Conservation (phyloP, 495 filamentous ascomycete species). For the Neurospora hispaniola region DNA sequence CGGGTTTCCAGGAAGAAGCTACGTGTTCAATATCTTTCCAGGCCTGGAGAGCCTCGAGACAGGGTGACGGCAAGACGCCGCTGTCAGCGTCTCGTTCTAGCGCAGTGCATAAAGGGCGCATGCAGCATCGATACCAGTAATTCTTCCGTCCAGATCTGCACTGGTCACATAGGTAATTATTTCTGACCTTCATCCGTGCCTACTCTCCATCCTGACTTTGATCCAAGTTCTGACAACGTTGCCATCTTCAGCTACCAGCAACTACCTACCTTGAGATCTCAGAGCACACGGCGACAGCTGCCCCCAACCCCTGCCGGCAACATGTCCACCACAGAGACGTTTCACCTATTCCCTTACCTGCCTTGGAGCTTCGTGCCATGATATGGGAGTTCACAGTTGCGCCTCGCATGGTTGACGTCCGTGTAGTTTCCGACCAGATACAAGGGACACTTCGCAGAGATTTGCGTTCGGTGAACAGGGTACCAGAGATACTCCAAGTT, state of each 20-base stretch:
- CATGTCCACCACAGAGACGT: neutral
- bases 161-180: neutral
- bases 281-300: neutral
- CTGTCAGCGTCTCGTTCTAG: neutral
- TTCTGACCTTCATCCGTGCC: neutral
- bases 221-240: neutral
- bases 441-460: neutral
- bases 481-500: neutral
- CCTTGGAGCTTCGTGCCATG: neutral
- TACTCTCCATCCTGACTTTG: neutral
- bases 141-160: neutral
- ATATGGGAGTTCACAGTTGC: neutral
- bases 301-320: neutral
- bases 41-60: neutral
- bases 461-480: neutral
- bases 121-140: neutral
- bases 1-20: neutral
- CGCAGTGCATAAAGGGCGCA: neutral
- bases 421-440: neutral
- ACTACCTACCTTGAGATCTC: neutral
- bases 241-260: neutral
- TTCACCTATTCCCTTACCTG: neutral
- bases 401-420: neutral
- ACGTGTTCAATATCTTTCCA: neutral
- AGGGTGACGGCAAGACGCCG: too few relatives aligned